phyloP scores from a whole-genome alignment of 345 rosid species.

The Acer saccharum region DNA sequence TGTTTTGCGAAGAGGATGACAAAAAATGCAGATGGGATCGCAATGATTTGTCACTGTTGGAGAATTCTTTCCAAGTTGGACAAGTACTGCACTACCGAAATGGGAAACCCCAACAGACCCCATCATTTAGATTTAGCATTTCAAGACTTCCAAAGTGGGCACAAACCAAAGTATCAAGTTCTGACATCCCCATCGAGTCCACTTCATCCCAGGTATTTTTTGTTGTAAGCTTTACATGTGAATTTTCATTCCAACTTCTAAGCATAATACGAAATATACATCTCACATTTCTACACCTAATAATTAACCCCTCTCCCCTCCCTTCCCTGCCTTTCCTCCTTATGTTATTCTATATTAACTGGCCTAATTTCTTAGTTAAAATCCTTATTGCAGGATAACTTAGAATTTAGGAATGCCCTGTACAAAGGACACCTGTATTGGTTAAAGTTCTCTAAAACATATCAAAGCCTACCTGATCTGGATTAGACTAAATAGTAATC shows the following conservation, averaged over 20 bases:
- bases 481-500: not conserved
- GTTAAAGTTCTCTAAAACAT: not conserved
- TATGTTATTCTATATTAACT: too few relatives aligned
- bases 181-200: constrained; percentile 32
- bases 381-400: too few relatives aligned
- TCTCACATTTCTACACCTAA: constrained; percentile 1
- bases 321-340: too few relatives aligned
- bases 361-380: too few relatives aligned
- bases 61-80: constrained; percentile 28
- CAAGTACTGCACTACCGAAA: constrained; percentile 26
- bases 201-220: constrained; percentile 53
- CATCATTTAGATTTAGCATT: constrained; percentile 71
- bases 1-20: constrained; percentile 40
- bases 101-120: constrained; percentile 43
- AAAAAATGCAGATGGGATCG: constrained; percentile 28
- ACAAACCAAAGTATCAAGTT: constrained; percentile 54
- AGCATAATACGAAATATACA: not conserved
- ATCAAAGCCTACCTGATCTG: too few relatives aligned
- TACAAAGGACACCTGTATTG: too few relatives aligned
- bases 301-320: too few relatives aligned
- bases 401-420: too few relatives aligned
- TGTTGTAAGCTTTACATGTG: constrained; percentile 14
- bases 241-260: constrained; percentile 19
- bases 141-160: constrained; percentile 94
- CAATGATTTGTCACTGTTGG: constrained; percentile 24